Conservation (phyloP, 169 alveolate genomes). For the Cryptosporidium andersoni region DNA sequence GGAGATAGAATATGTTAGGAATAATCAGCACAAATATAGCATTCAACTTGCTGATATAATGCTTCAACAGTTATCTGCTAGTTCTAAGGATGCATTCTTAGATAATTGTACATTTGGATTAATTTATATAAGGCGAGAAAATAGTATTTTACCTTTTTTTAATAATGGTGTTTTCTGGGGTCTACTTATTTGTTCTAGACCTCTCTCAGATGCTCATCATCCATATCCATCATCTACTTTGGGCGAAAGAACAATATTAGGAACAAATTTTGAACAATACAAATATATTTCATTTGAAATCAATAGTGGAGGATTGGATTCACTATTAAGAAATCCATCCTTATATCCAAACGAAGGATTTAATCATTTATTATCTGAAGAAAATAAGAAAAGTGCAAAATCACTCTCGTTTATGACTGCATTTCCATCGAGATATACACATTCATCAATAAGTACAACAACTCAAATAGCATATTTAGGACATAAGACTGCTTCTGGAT, state of each 20-base stretch:
- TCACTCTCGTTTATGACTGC: slow-evolving; percentile 7
- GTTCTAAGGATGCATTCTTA: slow-evolving; percentile 37
- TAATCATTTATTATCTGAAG: too few species aligned
- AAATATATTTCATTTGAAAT: slow-evolving; percentile 35
- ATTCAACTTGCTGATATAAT: slow-evolving; percentile 44
- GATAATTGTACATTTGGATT: slow-evolving; percentile 62
- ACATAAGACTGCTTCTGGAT: too few species aligned
- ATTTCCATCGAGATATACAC: background rate
- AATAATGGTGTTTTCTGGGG: slow-evolving; percentile 52
- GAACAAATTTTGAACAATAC: slow-evolving; percentile 21
- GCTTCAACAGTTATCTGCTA: slow-evolving; percentile 27
- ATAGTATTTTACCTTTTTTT: slow-evolving; percentile 26
- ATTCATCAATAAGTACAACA: too few species aligned
- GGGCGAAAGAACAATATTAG: slow-evolving; percentile 45
- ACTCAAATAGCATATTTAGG: too few species aligned
- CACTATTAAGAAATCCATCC: too few species aligned
- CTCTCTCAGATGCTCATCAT: slow-evolving; percentile 55
- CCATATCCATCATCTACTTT: slow-evolving; percentile 52
- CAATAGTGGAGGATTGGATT: background rate
- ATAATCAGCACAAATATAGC: slow-evolving; percentile 57
- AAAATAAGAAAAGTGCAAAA: background rate
- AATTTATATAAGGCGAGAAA: slow-evolving; percentile 28
- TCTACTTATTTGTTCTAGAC: slow-evolving; percentile 47
- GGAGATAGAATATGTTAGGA: slow-evolving; percentile 34
- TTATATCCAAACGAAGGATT: too few species aligned